Base-by-base conservation (phyloP, 1,284 basidiomycete genomes). In the Fomitopsis schrenkii region DNA sequence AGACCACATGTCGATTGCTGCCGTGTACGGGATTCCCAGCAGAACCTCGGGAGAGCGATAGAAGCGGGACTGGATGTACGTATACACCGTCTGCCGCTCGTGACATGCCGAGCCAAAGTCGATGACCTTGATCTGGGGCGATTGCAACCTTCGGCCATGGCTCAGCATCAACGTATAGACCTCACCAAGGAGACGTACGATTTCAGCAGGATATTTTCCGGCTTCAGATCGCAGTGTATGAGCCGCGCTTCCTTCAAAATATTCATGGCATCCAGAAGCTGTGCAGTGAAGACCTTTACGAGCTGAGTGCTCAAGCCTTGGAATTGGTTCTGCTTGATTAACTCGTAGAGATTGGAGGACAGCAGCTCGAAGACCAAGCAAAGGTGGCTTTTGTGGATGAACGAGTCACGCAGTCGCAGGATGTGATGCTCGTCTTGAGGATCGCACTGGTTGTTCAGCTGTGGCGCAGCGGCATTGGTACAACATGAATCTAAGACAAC, bases 251-350 rank as follows among this genome's bases (percentile, higher is more conserved):
- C 95, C 74, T 98, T 97, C 64, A 99, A 82, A 9, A 98, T 87
- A 1, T 91, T 91, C 70, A 99, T 77, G 3, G 97, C 90, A 71
- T 99, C 97, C 61, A 99, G 80, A 40, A 99, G 79, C 75, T 99
- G 97, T 1, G 93, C 90, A 60, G 97, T 98, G 72, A 99, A 99
- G 41, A 99, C 97, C 71, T 98, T 95, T 69, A 99, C 97, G 54
- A 99, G 87, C 72, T 97, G 94, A 5, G 95, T 97, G 76, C 92
- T 95, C 58, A 99, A 80, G 2, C 97, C 97, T 75, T 97, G 93
- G 84, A 99, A 99, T 73, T 97, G 95, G 77, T 99, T 99, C 79
- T 99, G 97, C 81, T 99, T 99, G 87, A 99, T 99, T 69, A 99
- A 86, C 77, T 99, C 97, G 81, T 99, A 99, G 63, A 99, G 82